Conservation (phyloP, 805 yeast genomes). For the Yarrowia porcina region DNA sequence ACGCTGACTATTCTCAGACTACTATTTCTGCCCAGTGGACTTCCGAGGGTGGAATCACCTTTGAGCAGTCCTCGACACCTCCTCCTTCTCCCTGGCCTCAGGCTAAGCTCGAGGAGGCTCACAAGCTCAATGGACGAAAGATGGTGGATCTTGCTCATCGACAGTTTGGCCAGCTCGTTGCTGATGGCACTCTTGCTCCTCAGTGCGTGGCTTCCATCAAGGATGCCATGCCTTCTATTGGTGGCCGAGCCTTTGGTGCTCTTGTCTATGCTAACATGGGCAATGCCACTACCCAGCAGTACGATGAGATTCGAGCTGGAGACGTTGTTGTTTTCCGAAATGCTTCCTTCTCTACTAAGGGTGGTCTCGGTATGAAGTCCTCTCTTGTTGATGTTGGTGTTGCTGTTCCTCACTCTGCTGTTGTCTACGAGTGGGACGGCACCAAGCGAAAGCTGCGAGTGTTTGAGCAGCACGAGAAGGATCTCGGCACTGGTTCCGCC, state of each 20-base stretch:
- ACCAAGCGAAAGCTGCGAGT: conserved; percentile 49
- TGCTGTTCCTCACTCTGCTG: conserved; percentile 51
- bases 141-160: conserved; percentile 48
- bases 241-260: conserved; percentile 69
- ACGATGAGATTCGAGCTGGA: conserved; percentile 72
- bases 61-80: conserved; percentile 39
- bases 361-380: conserved; percentile 55
- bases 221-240: conserved; percentile 56
- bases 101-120: conserved; percentile 49
- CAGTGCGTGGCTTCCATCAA: conserved; percentile 41
- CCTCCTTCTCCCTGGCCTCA: conserved; percentile 48
- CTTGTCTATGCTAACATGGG: conserved; percentile 56
- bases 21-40: conserved; percentile 58
- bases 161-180: conserved; percentile 34
- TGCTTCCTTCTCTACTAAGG: conserved; percentile 65
- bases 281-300: conserved; percentile 49
- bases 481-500: conserved; percentile 42
- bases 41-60: conserved; percentile 42
- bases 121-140: conserved; percentile 50
- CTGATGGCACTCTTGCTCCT: conserved; percentile 35
- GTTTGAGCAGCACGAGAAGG: conserved; percentile 33
- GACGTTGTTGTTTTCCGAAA: conserved; percentile 75
- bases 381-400: conserved; percentile 56
- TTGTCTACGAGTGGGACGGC: conserved; percentile 71
- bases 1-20: conserved; percentile 68